Conservation (phyloP, 345 rosid species). For the Leavenworthia alabamica region DNA sequence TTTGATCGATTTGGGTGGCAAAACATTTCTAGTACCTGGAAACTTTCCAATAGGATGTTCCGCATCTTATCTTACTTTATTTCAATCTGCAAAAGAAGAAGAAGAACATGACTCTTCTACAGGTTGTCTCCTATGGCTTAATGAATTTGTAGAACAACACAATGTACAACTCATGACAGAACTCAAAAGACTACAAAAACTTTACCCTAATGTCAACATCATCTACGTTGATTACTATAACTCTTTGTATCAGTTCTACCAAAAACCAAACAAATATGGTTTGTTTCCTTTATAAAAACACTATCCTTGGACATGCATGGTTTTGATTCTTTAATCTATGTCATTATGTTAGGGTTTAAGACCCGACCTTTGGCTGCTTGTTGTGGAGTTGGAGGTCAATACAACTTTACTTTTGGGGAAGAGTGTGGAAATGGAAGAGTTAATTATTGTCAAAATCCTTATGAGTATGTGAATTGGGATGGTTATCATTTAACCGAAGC, state of each 20-base stretch:
- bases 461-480: conserved; percentile 41
- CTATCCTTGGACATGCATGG: neutral
- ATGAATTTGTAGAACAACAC: conserved; percentile 35
- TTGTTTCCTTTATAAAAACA: neutral
- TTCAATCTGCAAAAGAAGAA: conserved; percentile 2
- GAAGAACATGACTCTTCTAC: conserved; percentile 32
- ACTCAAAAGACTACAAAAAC: conserved; percentile 10
- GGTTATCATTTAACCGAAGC: conserved; percentile 39
- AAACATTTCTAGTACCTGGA: conserved; percentile 43
- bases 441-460: conserved; percentile 32
- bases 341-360: conserved; percentile 26
- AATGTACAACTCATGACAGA: conserved; percentile 32
- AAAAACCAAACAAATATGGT: conserved; percentile 40
- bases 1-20: conserved; percentile 39
- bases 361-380: conserved; percentile 32
- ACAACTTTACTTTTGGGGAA: conserved; percentile 31
- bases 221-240: conserved; percentile 40
- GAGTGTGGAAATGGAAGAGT: conserved; percentile 25
- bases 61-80: conserved; percentile 28
- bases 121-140: conserved; percentile 41
- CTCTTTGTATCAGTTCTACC: conserved; percentile 17
- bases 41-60: conserved; percentile 39
- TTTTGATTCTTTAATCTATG: neutral
- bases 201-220: conserved; percentile 31
- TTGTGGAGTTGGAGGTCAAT: conserved; percentile 41